Evolutionary conservation across 768 basidiomycete species (phyloP).

Genomic region (Gymnopilus dilepis): DNA sequence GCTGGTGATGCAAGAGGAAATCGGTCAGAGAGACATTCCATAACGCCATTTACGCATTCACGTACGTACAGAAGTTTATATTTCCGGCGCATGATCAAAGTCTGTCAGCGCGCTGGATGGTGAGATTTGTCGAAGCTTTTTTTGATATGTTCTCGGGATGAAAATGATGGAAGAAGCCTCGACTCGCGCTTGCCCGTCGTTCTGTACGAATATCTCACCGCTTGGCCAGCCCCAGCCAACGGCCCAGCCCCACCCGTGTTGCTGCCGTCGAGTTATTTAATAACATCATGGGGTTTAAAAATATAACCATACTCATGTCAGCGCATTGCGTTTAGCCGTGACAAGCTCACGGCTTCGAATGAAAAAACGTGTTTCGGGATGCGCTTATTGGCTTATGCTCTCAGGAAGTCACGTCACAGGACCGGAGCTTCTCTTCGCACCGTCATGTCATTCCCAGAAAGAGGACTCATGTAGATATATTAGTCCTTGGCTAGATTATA

Average conservation of each 20-base stretch:
- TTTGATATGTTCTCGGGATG: constrained; percentile 17
- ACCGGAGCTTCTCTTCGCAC: constrained; percentile 27
- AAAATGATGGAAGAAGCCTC: constrained; percentile 7
- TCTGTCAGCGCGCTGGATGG: constrained; percentile 8
- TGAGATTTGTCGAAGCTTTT: constrained; percentile 13
- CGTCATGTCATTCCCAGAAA: constrained; percentile 23
- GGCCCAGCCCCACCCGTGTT: not conserved
- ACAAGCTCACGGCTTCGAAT: constrained; percentile 16
- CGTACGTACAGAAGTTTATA: constrained; percentile 14
- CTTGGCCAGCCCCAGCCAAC: not conserved
- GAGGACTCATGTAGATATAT: constrained; percentile 9
- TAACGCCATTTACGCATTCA: constrained; percentile 17
- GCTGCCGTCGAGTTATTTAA: not conserved
- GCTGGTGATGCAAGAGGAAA: constrained; percentile 9
- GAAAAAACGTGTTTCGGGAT: constrained; percentile 22
- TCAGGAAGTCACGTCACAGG: constrained; percentile 20
- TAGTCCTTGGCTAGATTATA: constrained; percentile 21
- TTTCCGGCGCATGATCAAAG: constrained; percentile 12
- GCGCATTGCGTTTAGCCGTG: constrained; percentile 12
- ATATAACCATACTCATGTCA: constrained; percentile 6
- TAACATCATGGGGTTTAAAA: constrained; percentile 5
- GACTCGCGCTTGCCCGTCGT: not conserved
- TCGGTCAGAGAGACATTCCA: constrained; percentile 9
- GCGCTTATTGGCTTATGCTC: constrained; percentile 10
- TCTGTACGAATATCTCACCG: constrained; percentile 1